Percentiles rank a stretch among this genome's conserved stretches.
phyloP scores from a whole-genome alignment of 306 rosid genomes.

The Dryas octopetala region DNA sequence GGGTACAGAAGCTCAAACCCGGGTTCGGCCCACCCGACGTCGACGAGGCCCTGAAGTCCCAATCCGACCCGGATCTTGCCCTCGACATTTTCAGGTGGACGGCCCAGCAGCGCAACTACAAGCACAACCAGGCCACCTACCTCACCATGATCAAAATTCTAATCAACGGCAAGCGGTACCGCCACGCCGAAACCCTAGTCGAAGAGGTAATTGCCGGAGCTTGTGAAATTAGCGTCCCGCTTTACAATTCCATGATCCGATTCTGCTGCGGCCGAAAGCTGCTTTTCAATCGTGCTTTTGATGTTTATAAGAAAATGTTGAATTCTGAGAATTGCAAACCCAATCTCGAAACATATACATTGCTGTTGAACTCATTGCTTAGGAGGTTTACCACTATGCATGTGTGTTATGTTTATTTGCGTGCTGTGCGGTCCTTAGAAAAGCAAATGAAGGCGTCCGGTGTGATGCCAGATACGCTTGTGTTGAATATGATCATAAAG shows the following conservation, averaged over 20 bases:
- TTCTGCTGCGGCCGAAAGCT: constrained; percentile 64
- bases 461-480: constrained; percentile 77
- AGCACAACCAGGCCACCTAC: constrained; percentile 64
- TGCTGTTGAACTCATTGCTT: constrained; percentile 62
- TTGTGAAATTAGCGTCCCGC: constrained; percentile 61
- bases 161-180: constrained; percentile 47
- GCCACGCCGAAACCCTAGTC: constrained; percentile 68
- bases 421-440: constrained; percentile 59
- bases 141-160: constrained; percentile 62
- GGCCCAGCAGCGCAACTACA: constrained; percentile 76
- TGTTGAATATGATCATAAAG: constrained; percentile 81
- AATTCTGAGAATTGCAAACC: constrained; percentile 60
- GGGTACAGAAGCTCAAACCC: constrained; percentile 81
- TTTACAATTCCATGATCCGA: constrained; percentile 66
- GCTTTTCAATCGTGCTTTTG: constrained; percentile 70
- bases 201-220: constrained; percentile 92
- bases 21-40: constrained; percentile 74
- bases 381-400: constrained; percentile 65
- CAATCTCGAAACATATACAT: constrained; percentile 63
- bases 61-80: constrained; percentile 84
- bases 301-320: constrained; percentile 79
- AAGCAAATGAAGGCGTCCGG: constrained; percentile 84
- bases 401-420: constrained; percentile 69
- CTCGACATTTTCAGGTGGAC: constrained; percentile 97
- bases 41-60: constrained; percentile 56